Conservation (phyloP, 306 rosid species). For the apple (Malus domestica) region ASM211411v1 NC_041801.1:18295001-18295500, state of each 20-base stretch:
- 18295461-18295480: conserved; percentile 2
- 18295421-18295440: background rate
- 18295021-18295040: no score
- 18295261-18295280: background rate
- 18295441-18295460: background rate
- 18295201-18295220: conserved; percentile 72
- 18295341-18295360: conserved; percentile 87
- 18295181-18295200: conserved; percentile 64
- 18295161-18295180: conserved; percentile 95
- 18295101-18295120: background rate
- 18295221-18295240: conserved; percentile 28
- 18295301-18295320: conserved; percentile 53
- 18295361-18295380: conserved; percentile 93
- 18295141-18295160: conserved; percentile 50
- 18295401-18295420: conserved; percentile 7
- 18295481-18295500: background rate
- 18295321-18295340: conserved; percentile 82
- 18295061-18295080: background rate
- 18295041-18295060: background rate
- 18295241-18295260: background rate
- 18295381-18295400: conserved; percentile 77
- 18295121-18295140: conserved; percentile 35
- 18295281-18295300: conserved; percentile 6
- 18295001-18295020: no score
- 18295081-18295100: background rate